These are phyloP conservation scores for Cryptosporidium canis DNA, from an alignment of 169 alveolate genomes.

Conservation along the genomic window DNA sequence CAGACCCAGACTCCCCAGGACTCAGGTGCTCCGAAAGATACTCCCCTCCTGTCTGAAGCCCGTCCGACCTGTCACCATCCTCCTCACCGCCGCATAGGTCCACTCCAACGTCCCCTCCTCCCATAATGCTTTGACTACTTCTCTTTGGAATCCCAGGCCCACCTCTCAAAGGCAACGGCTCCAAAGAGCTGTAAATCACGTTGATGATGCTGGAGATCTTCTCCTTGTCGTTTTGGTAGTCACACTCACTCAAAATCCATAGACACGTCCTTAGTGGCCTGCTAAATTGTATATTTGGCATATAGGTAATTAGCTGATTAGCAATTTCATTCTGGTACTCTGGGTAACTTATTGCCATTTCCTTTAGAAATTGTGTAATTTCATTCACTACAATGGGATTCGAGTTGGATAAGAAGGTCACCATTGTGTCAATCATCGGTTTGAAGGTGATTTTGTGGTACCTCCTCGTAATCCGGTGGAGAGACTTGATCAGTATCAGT, in stretches of 20 bases:
- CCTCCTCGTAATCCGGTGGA: slow-evolving; percentile 48
- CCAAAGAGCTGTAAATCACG: not conserved
- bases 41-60: not conserved
- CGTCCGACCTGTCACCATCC: not conserved
- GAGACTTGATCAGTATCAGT: slow-evolving; percentile 14
- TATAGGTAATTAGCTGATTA: not conserved
- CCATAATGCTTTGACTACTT: not conserved
- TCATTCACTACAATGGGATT: slow-evolving; percentile 49
- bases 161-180: slow-evolving; percentile 27
- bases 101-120: not conserved
- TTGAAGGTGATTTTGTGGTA: slow-evolving; percentile 17
- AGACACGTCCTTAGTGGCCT: slow-evolving; percentile 61
- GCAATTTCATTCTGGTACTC: slow-evolving; percentile 14
- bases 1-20: not conserved
- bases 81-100: not conserved
- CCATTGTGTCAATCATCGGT: slow-evolving; percentile 9
- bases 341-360: slow-evolving; percentile 19
- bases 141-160: not conserved
- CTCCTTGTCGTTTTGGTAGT: not conserved
- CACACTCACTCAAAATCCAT: slow-evolving; percentile 68
- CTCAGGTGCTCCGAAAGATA: not conserved
- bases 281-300: slow-evolving; percentile 39
- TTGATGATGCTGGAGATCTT: slow-evolving; percentile 2
- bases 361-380: slow-evolving; percentile 47
- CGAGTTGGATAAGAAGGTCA: not conserved